Evolutionary conservation across 805 yeast genomes (phyloP).

Genomic region (Sugiyamaella valdiviana): DNA sequence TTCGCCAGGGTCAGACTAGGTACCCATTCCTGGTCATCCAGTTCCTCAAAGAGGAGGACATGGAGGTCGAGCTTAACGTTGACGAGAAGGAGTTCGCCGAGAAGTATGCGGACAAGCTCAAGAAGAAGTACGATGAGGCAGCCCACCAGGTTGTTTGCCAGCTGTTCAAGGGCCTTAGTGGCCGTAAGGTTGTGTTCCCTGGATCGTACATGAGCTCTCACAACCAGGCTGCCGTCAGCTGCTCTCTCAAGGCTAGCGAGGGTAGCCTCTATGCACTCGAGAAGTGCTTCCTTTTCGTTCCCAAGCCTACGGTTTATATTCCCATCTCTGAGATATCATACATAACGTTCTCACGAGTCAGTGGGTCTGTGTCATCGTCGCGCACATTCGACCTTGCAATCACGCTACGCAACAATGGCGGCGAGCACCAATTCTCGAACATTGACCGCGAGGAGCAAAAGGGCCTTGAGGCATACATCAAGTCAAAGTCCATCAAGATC

Average conservation of each 20-base stretch:
- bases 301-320: slow-evolving; percentile 89
- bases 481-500: slow-evolving; percentile 69
- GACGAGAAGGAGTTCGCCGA: slow-evolving; percentile 73
- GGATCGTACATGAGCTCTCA: slow-evolving; percentile 73
- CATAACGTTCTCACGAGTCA: slow-evolving; percentile 83
- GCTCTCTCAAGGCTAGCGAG: slow-evolving; percentile 92
- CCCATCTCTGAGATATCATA: slow-evolving; percentile 75
- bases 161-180: slow-evolving; percentile 84
- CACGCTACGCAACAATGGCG: slow-evolving; percentile 54
- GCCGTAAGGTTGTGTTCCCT: slow-evolving; percentile 76
- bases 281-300: slow-evolving; percentile 80
- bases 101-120: slow-evolving; percentile 68
- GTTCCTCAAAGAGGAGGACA: slow-evolving; percentile 82
- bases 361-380: slow-evolving; percentile 65
- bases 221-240: slow-evolving; percentile 78
- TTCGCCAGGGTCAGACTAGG: slow-evolving; percentile 96
- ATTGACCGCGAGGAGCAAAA: slow-evolving; percentile 86
- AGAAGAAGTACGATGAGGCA: slow-evolving; percentile 68
- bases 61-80: slow-evolving; percentile 81
- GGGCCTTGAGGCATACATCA: slow-evolving; percentile 66
- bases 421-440: slow-evolving; percentile 78
- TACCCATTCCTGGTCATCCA: slow-evolving; percentile 90
- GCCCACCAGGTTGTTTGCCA: slow-evolving; percentile 85
- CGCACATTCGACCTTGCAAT: slow-evolving; percentile 92
- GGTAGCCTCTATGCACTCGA: slow-evolving; percentile 92